Evolutionary conservation across 495 filamentous ascomycete genomes (phyloP).

Genomic region (Sordaria brevicollis): DNA sequence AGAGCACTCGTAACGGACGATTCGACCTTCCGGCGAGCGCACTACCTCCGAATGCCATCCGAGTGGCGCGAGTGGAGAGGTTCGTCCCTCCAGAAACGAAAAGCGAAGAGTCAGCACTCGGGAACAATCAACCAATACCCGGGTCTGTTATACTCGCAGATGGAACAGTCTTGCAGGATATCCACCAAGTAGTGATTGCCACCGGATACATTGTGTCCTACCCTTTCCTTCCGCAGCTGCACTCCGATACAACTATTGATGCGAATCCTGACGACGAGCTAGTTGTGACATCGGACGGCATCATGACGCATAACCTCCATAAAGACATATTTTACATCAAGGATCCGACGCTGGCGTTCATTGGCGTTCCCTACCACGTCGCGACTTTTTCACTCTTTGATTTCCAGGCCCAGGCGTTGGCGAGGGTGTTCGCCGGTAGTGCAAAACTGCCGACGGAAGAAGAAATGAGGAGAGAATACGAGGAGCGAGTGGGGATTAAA

Average conservation of each 20-base stretch:
- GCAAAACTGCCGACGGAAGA: conserved; percentile 36
- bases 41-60: conserved; percentile 36
- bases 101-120: conserved; percentile 3
- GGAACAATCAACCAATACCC: conserved; percentile 5
- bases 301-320: conserved; percentile 56
- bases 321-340: conserved; percentile 59
- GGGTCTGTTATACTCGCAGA: conserved; percentile 22
- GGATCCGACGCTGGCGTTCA: conserved; percentile 50
- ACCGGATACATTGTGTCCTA: conserved; percentile 56
- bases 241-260: conserved; percentile 21
- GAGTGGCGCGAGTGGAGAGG: conserved; percentile 41
- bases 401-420: conserved; percentile 51
- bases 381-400: conserved; percentile 57
- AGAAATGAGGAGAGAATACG: conserved; percentile 45
- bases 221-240: conserved; percentile 44
- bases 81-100: conserved; percentile 11
- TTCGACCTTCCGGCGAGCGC: conserved; percentile 43
- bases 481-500: conserved; percentile 28
- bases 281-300: conserved; percentile 50
- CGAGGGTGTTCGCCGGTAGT: conserved; percentile 44
- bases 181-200: conserved; percentile 49
- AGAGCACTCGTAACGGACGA: conserved; percentile 46
- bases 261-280: conserved; percentile 35
- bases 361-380: conserved; percentile 50
- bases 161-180: conserved; percentile 32